Conservation (phyloP, 345 rosid species). For the Adansonia digitata region DNA sequence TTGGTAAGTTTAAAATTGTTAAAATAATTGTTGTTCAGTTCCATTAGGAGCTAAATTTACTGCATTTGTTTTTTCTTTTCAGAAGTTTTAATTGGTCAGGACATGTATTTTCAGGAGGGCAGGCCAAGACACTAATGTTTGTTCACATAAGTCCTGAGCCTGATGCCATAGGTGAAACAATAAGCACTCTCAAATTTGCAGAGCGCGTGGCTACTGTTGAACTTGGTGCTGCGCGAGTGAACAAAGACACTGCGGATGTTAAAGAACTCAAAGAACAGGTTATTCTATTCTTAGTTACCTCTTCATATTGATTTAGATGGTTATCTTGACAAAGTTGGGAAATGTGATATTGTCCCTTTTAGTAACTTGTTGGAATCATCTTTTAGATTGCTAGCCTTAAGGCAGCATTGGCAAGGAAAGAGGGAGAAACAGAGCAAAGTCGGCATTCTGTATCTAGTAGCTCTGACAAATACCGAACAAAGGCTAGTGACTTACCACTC, state of each 20-base stretch:
- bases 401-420: conserved; percentile 74
- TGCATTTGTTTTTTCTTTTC: neutral
- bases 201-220: conserved; percentile 96
- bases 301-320: neutral
- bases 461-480: conserved; percentile 51
- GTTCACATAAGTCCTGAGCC: conserved; percentile 93
- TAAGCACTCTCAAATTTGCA: conserved; percentile 93
- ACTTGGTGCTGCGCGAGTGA: conserved; percentile 88
- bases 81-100: conserved; percentile 6
- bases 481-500: conserved; percentile 41
- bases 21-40: neutral
- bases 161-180: conserved; percentile 86
- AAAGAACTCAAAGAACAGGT: conserved; percentile 95
- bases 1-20: conserved; percentile 44
- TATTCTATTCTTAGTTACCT: conserved; percentile 3
- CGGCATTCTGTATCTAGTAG: conserved; percentile 39
- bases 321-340: neutral
- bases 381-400: conserved; percentile 71
- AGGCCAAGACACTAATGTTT: conserved; percentile 97
- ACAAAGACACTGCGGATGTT: conserved; percentile 71
- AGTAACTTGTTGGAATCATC: conserved; percentile 2
- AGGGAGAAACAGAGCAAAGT: conserved; percentile 44
- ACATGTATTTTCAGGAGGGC: conserved; percentile 63
- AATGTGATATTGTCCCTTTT: neutral
- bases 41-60: neutral